These are phyloP conservation scores for Filobasidium uniguttulatum DNA, from an alignment of 1,284 basidiomycete genomes.

Conservation along the genomic window DNA sequence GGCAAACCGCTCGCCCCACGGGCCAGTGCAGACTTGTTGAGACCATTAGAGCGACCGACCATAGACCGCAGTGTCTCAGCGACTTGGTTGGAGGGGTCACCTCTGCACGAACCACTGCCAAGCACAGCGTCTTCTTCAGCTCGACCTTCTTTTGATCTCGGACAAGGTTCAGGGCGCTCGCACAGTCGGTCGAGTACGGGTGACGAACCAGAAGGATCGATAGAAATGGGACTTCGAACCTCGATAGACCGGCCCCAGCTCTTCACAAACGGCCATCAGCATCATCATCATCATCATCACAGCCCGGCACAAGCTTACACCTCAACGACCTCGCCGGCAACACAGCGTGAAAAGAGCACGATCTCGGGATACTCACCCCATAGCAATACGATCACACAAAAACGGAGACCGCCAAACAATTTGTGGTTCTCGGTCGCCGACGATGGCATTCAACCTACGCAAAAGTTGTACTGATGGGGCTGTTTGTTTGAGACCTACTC, in stretches of 20 bases:
- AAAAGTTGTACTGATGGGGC: background rate
- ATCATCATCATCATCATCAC: too few relatives aligned
- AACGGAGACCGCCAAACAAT: background rate
- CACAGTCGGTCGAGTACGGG: background rate
- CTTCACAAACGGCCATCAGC: too few relatives aligned
- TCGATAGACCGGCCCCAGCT: too few relatives aligned
- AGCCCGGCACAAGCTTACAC: too few relatives aligned
- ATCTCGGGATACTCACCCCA: too few relatives aligned
- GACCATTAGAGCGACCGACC: background rate
- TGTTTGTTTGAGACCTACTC: too few relatives aligned
- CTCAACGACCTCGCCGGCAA: too few relatives aligned
- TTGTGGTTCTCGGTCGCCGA: background rate
- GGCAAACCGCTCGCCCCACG: background rate
- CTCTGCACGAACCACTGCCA: background rate
- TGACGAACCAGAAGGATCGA: background rate
- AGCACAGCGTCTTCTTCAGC: constrained; percentile 1
- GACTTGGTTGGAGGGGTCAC: background rate
- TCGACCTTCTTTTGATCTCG: background rate
- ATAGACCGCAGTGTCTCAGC: background rate
- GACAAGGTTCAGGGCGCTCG: background rate
- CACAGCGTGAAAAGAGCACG: too few relatives aligned
- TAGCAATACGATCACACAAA: too few relatives aligned
- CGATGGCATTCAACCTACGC: background rate
- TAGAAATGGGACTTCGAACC: background rate
- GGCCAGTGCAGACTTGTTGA: background rate